Evolutionary conservation across 257 asterid species (phyloP).

Genomic region (Solanum virginianum): DNA sequence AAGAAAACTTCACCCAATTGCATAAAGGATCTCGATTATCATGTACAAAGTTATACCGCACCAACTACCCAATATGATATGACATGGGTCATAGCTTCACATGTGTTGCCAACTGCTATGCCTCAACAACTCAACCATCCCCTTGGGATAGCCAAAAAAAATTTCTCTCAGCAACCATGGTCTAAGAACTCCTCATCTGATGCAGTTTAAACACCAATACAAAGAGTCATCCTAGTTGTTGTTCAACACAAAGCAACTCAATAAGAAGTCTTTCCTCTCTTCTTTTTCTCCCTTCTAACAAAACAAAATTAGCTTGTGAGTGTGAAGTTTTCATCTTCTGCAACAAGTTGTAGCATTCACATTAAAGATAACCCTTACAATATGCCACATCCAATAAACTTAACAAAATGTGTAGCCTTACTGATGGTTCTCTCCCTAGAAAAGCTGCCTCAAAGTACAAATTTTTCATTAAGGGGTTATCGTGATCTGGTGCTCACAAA

Average conservation of each 20-base stretch:
- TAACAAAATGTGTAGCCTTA: neutral
- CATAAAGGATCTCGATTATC: neutral
- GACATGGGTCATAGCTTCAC: neutral
- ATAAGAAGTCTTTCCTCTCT: neutral
- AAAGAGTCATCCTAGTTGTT: neutral
- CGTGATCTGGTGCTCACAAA: neutral
- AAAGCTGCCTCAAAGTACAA: neutral
- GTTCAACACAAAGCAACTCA: neutral
- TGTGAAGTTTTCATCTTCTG: neutral
- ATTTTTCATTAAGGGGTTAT: neutral
- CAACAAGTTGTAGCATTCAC: neutral
- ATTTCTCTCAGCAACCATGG: neutral
- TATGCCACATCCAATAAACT: neutral
- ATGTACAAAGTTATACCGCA: neutral
- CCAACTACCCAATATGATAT: neutral
- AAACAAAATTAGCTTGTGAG: neutral
- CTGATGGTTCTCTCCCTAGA: neutral
- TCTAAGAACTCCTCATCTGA: neutral
- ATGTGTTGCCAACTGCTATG: neutral
- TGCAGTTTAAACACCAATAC: neutral
- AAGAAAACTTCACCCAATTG: neutral
- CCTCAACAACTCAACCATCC: neutral
- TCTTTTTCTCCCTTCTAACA: neutral
- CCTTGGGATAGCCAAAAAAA: neutral
- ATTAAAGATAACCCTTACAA: neutral